Evolutionary conservation across 345 rosid genomes (phyloP), one percentile per base, ranked within the genome.

Genomic region (Pseudoturritis turrita): DNA sequence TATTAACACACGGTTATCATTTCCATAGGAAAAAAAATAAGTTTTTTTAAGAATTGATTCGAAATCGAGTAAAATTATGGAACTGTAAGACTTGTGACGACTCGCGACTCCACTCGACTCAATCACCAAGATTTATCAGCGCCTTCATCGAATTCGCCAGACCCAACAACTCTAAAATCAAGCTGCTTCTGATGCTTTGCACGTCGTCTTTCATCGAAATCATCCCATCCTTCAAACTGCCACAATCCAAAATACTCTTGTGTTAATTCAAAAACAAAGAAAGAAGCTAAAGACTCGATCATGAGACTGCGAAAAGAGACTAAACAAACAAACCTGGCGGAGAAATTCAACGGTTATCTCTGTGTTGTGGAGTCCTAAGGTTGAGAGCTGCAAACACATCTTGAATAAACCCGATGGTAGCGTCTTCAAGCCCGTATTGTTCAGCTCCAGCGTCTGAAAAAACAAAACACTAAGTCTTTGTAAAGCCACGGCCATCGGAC

Each of bases 121-220:
- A n/a, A n/a, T 75, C 74, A 66, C 83, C 90, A 91, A 51, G 81
- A 83, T 73, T 89, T 88, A 73, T 94, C 98, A 78, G 98, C 96
- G 21, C 98, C 93, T 79, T 94, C 98, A 22, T 94, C 97, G 37
- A 94, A 91, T 49, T 86, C 76, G 33, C 87, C 87, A 28, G 97
- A 85, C 59, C 80, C 79, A 11, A 76, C 80, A 13, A 86, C 94
- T 37, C 89, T 77, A 70, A 90, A 94, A 72, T 94, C 98, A 46
- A 94, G 81, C 74, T 89, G 96, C 77, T 94, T 94, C 82, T 94
- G 96, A 81, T 84, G 97, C 82, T 94, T 91, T 3, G 71, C 74
- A 35, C 88, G 88, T 12, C 97, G 71, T 3, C 96, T 86, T 51
- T 82, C 81, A 67, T 94, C 93, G 37, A 94, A 94, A 22, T 35